These are phyloP conservation scores for Aspergillus wentii DNA, from an alignment of 495 filamentous ascomycete species.

Conservation along the genomic window DNA sequence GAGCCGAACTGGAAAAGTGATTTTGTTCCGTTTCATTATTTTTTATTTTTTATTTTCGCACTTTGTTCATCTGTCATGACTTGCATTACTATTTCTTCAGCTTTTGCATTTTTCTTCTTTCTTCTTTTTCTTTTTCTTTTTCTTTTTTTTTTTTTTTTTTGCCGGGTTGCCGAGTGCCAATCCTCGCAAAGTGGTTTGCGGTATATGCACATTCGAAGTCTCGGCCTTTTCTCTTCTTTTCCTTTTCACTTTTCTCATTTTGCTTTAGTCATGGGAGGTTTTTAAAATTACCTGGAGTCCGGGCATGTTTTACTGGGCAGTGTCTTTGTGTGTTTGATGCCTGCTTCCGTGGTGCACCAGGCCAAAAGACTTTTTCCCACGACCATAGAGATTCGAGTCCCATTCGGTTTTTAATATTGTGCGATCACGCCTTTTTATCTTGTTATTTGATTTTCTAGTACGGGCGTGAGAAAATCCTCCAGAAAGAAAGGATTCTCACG, in stretches of 20 bases:
- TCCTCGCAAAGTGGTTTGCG: constrained; percentile 13
- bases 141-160: constrained; percentile 18
- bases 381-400: constrained; percentile 32
- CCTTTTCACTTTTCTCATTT: constrained; percentile 10
- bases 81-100: constrained; percentile 19
- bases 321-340: constrained; percentile 28
- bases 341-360: constrained; percentile 29
- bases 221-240: constrained; percentile 9
- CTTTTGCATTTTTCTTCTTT: constrained; percentile 15
- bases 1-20: constrained; percentile 40
- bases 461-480: constrained; percentile 14
- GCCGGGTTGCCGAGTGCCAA: constrained; percentile 13
- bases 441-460: constrained; percentile 14
- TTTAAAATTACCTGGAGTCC: constrained; percentile 38
- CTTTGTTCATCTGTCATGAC: constrained; percentile 16
- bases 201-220: constrained; percentile 15
- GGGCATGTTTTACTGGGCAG: constrained; percentile 36
- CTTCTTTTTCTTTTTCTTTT: constrained; percentile 3
- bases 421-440: constrained; percentile 13
- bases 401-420: constrained; percentile 9
- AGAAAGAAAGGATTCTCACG: constrained; percentile 15
- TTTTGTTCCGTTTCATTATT: constrained; percentile 13
- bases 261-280: constrained; percentile 28
- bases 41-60: constrained; percentile 11
- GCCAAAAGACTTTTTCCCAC: constrained; percentile 25